phyloP scores from a whole-genome alignment of 768 basidiomycete genomes.

The Coprinellus aureogranulatus region DNA sequence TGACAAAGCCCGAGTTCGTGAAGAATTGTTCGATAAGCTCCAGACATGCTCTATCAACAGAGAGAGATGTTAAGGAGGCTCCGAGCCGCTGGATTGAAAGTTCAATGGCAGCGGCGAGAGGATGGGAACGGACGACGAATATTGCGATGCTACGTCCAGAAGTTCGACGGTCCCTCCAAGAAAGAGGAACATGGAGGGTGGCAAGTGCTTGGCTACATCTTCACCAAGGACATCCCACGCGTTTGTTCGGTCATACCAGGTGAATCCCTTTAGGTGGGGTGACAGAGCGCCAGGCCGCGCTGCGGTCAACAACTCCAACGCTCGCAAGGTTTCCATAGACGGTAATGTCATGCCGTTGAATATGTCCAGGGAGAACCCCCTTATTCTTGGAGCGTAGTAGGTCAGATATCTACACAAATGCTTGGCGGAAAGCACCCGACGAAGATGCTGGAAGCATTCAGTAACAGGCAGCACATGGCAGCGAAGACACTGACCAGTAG shows the following conservation, averaged over 20 bases:
- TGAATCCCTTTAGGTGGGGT: background rate
- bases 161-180: background rate
- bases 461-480: background rate
- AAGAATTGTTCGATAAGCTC: too few relatives aligned
- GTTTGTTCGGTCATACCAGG: background rate
- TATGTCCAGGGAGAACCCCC: background rate
- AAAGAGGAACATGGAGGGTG: background rate
- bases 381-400: background rate
- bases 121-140: background rate
- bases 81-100: too few relatives aligned
- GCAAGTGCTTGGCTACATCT: background rate
- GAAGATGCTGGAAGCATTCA: background rate
- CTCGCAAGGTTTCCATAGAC: background rate
- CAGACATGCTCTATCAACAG: too few relatives aligned
- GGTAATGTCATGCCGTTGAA: background rate
- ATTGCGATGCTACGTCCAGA: background rate
- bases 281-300: background rate
- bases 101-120: background rate
- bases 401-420: background rate
- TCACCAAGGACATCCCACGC: background rate
- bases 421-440: background rate
- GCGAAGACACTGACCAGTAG: background rate
- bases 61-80: too few relatives aligned
- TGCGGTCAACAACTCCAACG: background rate
- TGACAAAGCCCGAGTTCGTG: too few relatives aligned